phyloP scores from a whole-genome alignment of 2,329 filamentous ascomycete genomes.

The Magnaporthiopsis rhizophila region DNA sequence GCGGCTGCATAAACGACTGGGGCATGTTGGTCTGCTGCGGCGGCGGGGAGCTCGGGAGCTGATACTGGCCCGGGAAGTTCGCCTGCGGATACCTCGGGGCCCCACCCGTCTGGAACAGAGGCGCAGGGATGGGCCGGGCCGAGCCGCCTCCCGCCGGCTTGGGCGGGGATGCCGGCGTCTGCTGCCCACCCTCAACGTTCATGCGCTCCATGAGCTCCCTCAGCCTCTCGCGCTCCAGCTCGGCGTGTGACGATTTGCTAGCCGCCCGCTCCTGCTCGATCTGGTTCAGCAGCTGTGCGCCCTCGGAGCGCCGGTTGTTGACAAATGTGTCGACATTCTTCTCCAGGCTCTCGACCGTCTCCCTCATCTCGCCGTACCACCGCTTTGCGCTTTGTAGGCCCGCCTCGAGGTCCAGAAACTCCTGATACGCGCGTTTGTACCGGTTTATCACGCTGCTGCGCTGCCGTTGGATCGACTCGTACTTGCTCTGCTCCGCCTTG shows the following conservation, averaged over 20 bases:
- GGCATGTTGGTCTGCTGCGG: slow-evolving; percentile 34
- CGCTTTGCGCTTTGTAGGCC: slow-evolving; percentile 81
- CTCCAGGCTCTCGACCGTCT: slow-evolving; percentile 82
- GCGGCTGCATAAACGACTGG: slow-evolving; percentile 22
- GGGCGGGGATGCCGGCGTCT: slow-evolving; percentile 25
- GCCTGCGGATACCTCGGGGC: slow-evolving; percentile 43
- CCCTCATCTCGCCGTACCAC: slow-evolving; percentile 94
- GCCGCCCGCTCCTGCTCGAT: slow-evolving; percentile 74
- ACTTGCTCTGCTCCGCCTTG: slow-evolving; percentile 88
- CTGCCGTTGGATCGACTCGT: slow-evolving; percentile 80
- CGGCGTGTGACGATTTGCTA: slow-evolving; percentile 54
- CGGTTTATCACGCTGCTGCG: slow-evolving; percentile 71
- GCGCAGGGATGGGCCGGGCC: slow-evolving; percentile 25
- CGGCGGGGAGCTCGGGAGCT: slow-evolving; percentile 49
- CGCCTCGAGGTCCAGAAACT: slow-evolving; percentile 81
- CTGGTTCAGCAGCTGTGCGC: slow-evolving; percentile 76
- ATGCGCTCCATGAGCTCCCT: slow-evolving; percentile 91
- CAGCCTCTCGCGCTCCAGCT: slow-evolving; percentile 78
- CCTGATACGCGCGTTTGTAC: slow-evolving; percentile 87
- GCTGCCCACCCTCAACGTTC: slow-evolving; percentile 62
- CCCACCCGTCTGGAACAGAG: slow-evolving; percentile 27
- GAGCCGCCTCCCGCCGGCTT: slow-evolving; percentile 25
- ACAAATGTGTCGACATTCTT: slow-evolving; percentile 98
- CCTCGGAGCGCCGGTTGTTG: slow-evolving; percentile 86
- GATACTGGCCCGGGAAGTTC: slow-evolving; percentile 50